Conservation (phyloP, 2,329 filamentous ascomycete species). For the Colletotrichum aenigma region DNA sequence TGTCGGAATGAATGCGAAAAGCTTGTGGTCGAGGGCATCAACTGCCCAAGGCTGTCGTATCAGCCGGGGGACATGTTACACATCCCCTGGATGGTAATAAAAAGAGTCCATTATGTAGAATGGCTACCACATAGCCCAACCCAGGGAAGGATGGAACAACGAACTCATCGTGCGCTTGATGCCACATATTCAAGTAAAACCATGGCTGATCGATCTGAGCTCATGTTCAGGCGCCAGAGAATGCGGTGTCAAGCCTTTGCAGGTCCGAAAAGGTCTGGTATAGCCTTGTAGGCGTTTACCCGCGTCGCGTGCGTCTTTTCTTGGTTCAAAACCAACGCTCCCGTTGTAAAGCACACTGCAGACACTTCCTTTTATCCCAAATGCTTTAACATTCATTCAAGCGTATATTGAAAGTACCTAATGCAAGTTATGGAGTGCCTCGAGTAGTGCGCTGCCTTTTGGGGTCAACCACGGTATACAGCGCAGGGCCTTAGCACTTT, state of each 20-base stretch:
- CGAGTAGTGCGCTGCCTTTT: neutral
- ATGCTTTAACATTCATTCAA: neutral
- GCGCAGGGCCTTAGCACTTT: neutral
- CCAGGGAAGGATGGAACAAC: neutral
- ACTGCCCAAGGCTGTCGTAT: neutral
- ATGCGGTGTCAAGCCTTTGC: neutral
- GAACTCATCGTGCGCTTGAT: neutral
- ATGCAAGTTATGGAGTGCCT: neutral
- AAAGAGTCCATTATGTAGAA: neutral
- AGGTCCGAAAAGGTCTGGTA: neutral
- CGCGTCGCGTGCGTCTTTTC: neutral
- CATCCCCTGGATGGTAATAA: neutral
- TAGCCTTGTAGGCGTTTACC: neutral
- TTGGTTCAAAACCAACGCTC: neutral
- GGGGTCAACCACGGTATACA: neutral
- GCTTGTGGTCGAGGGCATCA: neutral
- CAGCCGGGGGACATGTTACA: neutral
- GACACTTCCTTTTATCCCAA: neutral
- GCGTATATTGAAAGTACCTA: neutral
- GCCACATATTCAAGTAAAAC: neutral
- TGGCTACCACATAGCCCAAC: neutral
- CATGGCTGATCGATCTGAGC: neutral
- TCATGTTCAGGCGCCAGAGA: neutral
- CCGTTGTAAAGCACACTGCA: neutral
- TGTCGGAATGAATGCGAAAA: neutral